phyloP scores from a whole-genome alignment of 192 early-diverging fungal genomes.

The Kappamyces sp. region DNA sequence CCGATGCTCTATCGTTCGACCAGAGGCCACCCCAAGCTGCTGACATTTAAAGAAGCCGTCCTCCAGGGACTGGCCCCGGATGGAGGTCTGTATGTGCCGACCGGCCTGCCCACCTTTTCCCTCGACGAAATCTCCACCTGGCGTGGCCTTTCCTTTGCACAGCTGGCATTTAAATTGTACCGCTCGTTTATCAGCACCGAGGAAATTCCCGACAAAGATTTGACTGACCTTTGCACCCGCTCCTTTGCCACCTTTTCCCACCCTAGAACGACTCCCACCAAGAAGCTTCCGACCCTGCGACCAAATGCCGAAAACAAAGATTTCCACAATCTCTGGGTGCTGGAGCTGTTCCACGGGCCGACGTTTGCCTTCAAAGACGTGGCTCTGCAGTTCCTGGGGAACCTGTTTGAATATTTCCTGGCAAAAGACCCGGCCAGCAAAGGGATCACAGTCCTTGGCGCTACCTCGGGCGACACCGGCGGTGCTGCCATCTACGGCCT shows the following conservation, averaged over 20 bases:
- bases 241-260: conserved; percentile 76
- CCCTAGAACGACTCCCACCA: conserved; percentile 71
- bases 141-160: conserved; percentile 64
- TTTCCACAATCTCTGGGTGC: conserved; percentile 34
- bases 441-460: conserved; percentile 81
- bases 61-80: conserved; percentile 85
- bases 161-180: conserved; percentile 82
- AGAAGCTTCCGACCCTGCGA: conserved; percentile 31
- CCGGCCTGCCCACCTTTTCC: conserved; percentile 68
- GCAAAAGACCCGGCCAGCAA: conserved; percentile 49
- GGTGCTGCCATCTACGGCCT: conserved; percentile 97
- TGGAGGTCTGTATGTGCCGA: conserved; percentile 92
- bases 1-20: conserved; percentile 89
- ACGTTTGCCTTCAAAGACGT: conserved; percentile 99
- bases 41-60: conserved; percentile 84
- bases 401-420: conserved; percentile 97
- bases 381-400: conserved; percentile 92
- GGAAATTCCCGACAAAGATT: conserved; percentile 72
- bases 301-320: conserved; percentile 42
- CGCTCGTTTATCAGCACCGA: conserved; percentile 71
- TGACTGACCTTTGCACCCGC: conserved; percentile 57
- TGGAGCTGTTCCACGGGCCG: conserved; percentile 96
- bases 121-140: conserved; percentile 65
- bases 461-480: conserved; percentile 95
- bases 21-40: conserved; percentile 51